Conservation (phyloP, 768 basidiomycete genomes). For the Gymnopilus junonius region DNA sequence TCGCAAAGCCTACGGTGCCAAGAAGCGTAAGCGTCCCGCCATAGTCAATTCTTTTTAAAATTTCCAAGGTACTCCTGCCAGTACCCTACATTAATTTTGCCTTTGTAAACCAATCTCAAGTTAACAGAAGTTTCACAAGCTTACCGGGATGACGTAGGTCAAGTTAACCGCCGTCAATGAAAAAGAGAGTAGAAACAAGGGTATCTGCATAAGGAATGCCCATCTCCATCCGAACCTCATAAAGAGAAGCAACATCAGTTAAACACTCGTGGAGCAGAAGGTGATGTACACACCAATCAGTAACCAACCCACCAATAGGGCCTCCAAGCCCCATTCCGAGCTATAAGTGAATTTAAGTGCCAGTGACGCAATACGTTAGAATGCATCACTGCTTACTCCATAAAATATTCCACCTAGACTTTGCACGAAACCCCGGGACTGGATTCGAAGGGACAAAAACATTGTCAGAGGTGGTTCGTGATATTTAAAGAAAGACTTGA, state of each 20-base stretch:
- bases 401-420: conserved; percentile 76
- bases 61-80: conserved; percentile 65
- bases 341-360: conserved; percentile 32
- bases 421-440: conserved; percentile 76
- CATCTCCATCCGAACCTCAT: conserved; percentile 78
- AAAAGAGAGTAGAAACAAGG: conserved; percentile 67
- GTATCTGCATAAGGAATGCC: conserved; percentile 79
- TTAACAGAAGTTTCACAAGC: not conserved
- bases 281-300: conserved; percentile 56
- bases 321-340: conserved; percentile 80
- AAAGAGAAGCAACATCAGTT: not conserved
- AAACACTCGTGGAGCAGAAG: not conserved
- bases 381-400: conserved; percentile 53
- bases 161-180: conserved; percentile 59
- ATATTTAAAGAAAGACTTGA: not conserved
- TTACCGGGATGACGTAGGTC: conserved; percentile 59
- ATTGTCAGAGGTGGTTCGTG: not conserved
- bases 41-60: conserved; percentile 79
- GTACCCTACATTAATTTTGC: conserved; percentile 52
- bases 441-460: not conserved
- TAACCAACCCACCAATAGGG: conserved; percentile 72
- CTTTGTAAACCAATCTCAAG: not conserved
- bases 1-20: conserved; percentile 48
- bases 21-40: conserved; percentile 69
- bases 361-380: not conserved